These are phyloP conservation scores for Wallacemonas sp. DNA, from an alignment of 208 protist species.

Conservation along the genomic window DNA sequence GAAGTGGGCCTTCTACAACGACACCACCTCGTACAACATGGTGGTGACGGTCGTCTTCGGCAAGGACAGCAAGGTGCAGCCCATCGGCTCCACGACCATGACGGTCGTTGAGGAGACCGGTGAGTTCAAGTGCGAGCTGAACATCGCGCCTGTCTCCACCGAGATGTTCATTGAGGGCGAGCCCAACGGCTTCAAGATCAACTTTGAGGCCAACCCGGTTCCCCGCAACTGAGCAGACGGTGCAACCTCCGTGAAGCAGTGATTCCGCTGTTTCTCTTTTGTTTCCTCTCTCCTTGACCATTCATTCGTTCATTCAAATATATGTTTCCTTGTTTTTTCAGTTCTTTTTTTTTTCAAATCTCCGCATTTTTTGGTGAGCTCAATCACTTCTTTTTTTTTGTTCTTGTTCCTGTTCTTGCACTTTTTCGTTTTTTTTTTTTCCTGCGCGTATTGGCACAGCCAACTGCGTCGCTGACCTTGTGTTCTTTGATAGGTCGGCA, in stretches of 20 bases:
- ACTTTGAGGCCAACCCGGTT: conserved; percentile 21
- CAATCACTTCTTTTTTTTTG: too few relatives aligned
- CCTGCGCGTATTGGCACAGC: conserved; percentile 7
- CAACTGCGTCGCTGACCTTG: too few relatives aligned
- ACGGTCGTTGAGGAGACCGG: conserved; percentile 45
- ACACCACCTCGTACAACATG: conserved; percentile 81
- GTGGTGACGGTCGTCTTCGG: conserved; percentile 70
- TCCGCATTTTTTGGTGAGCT: conserved; percentile 1
- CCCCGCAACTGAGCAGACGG: conserved; percentile 7
- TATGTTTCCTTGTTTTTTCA: neutral
- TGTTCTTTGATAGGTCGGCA: too few relatives aligned
- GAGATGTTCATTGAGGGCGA: conserved; percentile 36
- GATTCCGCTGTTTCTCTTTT: conserved; percentile 25
- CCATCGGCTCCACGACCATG: conserved; percentile 50
- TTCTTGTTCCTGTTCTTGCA: conserved; percentile 16
- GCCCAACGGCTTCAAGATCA: conserved; percentile 26
- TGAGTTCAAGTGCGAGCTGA: conserved; percentile 67
- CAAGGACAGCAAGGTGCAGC: conserved; percentile 60
- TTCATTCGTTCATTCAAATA: neutral
- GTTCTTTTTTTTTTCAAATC: neutral
- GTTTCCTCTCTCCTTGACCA: neutral
- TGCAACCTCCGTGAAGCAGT: too few relatives aligned
- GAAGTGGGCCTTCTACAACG: conserved; percentile 88
- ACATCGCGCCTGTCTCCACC: conserved; percentile 54
- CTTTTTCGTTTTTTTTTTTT: conserved; percentile 3